These are phyloP conservation scores for Juglanconis sp. DNA, from an alignment of 2,329 filamentous ascomycete genomes.

Conservation along the genomic window DNA sequence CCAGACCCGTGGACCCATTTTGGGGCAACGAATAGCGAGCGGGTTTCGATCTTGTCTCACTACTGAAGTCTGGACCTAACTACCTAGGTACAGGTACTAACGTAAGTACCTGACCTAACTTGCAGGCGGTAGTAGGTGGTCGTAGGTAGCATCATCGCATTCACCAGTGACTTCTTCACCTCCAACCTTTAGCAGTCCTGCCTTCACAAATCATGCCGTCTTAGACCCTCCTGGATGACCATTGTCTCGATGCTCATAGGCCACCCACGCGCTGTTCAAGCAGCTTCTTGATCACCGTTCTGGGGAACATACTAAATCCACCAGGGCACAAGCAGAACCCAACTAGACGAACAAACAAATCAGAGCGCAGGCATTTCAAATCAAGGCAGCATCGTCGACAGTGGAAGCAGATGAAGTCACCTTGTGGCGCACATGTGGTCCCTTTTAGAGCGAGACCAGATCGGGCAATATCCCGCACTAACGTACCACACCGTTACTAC, in stretches of 20 bases:
- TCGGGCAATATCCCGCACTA: conserved; percentile 1
- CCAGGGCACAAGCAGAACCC: background rate
- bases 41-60: too few relatives aligned
- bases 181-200: too few relatives aligned
- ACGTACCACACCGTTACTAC: background rate
- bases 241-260: conserved; percentile 18
- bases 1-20: background rate
- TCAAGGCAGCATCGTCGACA: background rate
- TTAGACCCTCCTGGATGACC: conserved; percentile 7
- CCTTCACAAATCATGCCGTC: too few relatives aligned
- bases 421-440: background rate
- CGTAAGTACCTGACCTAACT: too few relatives aligned
- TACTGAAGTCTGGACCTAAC: too few relatives aligned
- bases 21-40: too few relatives aligned
- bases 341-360: conserved; percentile 10
- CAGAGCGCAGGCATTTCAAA: conserved; percentile 17
- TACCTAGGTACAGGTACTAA: too few relatives aligned
- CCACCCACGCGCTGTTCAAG: background rate
- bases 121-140: too few relatives aligned
- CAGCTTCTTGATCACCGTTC: background rate
- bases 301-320: background rate
- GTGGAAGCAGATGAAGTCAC: background rate
- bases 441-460: background rate
- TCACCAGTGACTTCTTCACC: too few relatives aligned
- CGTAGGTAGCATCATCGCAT: too few relatives aligned